Base-by-base conservation (phyloP, 2,329 filamentous ascomycete species). In the Lachnellula suecica region DNA sequence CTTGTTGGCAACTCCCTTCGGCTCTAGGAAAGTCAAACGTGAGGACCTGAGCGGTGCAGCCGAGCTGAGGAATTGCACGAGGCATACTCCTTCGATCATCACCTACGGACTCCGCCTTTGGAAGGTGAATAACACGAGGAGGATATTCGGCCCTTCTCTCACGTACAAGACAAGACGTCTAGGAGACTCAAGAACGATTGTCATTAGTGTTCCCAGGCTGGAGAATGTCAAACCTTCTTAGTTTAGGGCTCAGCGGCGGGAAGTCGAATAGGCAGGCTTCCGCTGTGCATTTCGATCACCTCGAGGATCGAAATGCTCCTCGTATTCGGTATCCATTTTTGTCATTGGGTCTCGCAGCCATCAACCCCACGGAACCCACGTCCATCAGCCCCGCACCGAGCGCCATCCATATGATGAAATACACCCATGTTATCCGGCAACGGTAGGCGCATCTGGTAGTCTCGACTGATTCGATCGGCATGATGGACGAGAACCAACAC, bases 261-360 rank as follows among this genome's bases (percentile, higher is more conserved):
- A 45, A 38, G 37, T 29, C 11, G 41, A 51, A 45, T 41, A 44
- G 29, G 35, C 40, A 25, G 25, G 40, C 48, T 17, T 24, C 45
- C 22, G 41, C 27, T 46, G 34, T 51, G 31, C 31, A 51, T 47
- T 51, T 51, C 49, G 42, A 43, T 43, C 27, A 19, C 49, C 41
- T 47, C 27, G 42, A 45, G 49, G 29, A 47, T 46, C 31, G 42
- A 47, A 47, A 47, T 51, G 35, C 35, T 9, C 23, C 43, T 45
- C 17, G 43, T 25, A 45, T 27, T n/a, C 25, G 27, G 23, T n/a
- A n/a, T n/a, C n/a, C n/a, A n/a, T n/a, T 44, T 44, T 20, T 23
- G 20, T 44, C 23, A 44, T 44, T 4, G 23, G 24, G 25, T 31
- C 22, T 45, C 13, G 43, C 43, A 17, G 23, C 43, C n/a, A n/a